A percentile compares a stretch with the other conserved stretches of the same genome.
Evolutionary conservation across 768 basidiomycete genomes (phyloP).

Genomic region (Lactifluus subvellereus): DNA sequence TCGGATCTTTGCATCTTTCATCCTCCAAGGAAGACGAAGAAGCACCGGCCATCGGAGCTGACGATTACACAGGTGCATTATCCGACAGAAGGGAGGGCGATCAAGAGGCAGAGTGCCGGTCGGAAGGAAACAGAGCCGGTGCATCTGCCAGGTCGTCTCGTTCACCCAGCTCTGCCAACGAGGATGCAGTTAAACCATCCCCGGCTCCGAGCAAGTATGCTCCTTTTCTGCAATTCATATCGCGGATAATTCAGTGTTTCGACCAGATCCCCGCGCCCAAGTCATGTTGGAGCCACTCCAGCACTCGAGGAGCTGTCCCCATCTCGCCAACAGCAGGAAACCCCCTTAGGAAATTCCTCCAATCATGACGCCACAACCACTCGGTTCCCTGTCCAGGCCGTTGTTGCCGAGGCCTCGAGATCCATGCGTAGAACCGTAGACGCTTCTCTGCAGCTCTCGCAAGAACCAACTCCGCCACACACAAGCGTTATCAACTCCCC

Average conservation of each 20-base stretch:
- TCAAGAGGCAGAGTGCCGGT: constrained; percentile 3
- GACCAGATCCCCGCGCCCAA: background rate
- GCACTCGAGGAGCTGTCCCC: background rate
- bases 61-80: constrained; percentile 18
- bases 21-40: background rate
- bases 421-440: background rate
- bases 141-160: background rate
- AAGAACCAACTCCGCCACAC: constrained; percentile 21
- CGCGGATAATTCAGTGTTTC: background rate
- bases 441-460: background rate
- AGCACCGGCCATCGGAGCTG: background rate
- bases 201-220: background rate
- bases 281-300: background rate
- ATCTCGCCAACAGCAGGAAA: background rate
- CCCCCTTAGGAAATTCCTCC: background rate
- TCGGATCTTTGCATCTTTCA: background rate
- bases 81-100: background rate
- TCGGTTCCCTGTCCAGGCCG: background rate
- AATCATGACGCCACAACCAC: background rate
- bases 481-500: constrained; percentile 12
- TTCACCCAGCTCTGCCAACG: background rate
- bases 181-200: background rate
- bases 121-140: background rate
- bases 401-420: background rate
- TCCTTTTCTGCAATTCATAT: background rate